phyloP scores from a whole-genome alignment of 805 yeast genomes.

The Candida mattraensis region DNA sequence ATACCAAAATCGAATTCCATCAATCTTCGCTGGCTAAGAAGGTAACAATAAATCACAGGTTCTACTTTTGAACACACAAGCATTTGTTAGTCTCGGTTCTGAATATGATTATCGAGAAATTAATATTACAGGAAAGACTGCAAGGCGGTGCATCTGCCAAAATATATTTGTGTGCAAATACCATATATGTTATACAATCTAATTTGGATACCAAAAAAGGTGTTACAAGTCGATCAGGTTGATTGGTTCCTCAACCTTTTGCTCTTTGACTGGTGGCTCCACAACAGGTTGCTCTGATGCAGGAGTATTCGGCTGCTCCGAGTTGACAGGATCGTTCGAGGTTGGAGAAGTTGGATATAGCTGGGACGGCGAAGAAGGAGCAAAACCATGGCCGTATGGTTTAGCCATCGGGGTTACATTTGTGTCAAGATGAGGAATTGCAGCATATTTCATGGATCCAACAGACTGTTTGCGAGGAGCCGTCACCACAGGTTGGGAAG shows the following conservation, averaged over 20 bases:
- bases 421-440: constrained; percentile 8
- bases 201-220: not conserved
- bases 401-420: constrained; percentile 1
- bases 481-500: too few species aligned
- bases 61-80: too few species aligned
- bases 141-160: not conserved
- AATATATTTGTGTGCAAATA: constrained; percentile 1
- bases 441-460: constrained; percentile 19
- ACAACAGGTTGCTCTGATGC: constrained; percentile 2
- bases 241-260: constrained; percentile 16
- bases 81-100: too few species aligned
- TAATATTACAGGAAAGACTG: too few species aligned
- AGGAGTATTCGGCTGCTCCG: not conserved
- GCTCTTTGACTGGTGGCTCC: constrained; percentile 3
- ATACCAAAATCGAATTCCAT: too few species aligned
- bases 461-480: too few species aligned
- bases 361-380: constrained; percentile 16
- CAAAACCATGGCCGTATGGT: constrained; percentile 1
- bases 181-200: not conserved
- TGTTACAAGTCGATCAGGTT: constrained; percentile 24
- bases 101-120: too few species aligned
- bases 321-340: constrained; percentile 3
- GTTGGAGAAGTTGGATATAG: constrained; percentile 14
- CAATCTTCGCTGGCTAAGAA: too few species aligned
- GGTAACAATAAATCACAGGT: too few species aligned